A percentile compares a stretch with the other conserved stretches of the same genome.
These are phyloP conservation scores for Dacryopinax primogenitus DNA, from an alignment of 768 basidiomycete species.

Conservation along the genomic window DNA sequence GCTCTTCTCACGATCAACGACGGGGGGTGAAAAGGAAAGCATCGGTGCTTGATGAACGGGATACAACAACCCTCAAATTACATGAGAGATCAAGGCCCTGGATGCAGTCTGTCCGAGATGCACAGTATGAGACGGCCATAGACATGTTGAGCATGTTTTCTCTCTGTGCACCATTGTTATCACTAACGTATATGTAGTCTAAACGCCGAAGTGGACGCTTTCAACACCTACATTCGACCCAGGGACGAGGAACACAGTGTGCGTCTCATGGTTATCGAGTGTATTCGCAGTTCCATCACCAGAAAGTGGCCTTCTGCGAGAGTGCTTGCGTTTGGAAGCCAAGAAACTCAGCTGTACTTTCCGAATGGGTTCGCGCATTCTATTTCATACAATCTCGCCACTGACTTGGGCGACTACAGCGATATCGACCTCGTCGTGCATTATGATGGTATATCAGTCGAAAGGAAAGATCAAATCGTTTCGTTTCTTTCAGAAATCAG, in stretches of 20 bases:
- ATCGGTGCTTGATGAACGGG: slow-evolving; percentile 24
- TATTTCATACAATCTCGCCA: background rate
- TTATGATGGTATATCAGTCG: slow-evolving; percentile 61
- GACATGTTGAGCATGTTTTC: slow-evolving; percentile 74
- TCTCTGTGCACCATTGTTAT: slow-evolving; percentile 23
- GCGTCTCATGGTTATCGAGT: slow-evolving; percentile 54
- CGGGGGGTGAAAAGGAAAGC: background rate
- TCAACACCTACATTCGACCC: slow-evolving; percentile 77
- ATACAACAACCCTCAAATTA: slow-evolving; percentile 42
- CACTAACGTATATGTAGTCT: slow-evolving; percentile 43
- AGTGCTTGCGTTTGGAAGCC: slow-evolving; percentile 83
- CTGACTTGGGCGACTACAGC: slow-evolving; percentile 30
- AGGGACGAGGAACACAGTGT: slow-evolving; percentile 74
- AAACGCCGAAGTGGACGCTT: slow-evolving; percentile 74
- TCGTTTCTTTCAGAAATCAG: slow-evolving; percentile 56
- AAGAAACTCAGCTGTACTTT: slow-evolving; percentile 84
- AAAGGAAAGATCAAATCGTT: slow-evolving; percentile 46
- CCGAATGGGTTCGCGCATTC: slow-evolving; percentile 62
- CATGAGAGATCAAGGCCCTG: slow-evolving; percentile 52
- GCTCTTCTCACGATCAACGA: background rate
- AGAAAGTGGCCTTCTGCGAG: slow-evolving; percentile 63
- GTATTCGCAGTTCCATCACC: slow-evolving; percentile 54
- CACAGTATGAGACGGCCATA: slow-evolving; percentile 53
- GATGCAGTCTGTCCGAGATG: slow-evolving; percentile 38
- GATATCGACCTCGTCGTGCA: slow-evolving; percentile 91